These are phyloP conservation scores for Coelastrella sp. DNA, from an alignment of 139 green algal species.

Conservation along the genomic window DNA sequence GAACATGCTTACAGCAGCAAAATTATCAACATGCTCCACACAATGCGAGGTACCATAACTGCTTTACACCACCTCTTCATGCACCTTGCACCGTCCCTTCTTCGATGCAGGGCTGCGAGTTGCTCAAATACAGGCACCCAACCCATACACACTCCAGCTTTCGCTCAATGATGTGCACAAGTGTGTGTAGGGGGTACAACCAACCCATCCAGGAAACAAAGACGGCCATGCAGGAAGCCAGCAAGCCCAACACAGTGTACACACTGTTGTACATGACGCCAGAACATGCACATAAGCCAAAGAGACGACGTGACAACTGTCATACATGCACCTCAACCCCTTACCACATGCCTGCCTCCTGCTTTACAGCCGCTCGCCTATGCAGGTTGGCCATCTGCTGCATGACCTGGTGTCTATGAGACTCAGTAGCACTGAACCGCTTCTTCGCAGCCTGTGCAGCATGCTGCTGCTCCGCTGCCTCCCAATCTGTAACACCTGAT, in stretches of 20 bases:
- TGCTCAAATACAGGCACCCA: no score
- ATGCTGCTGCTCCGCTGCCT: background rate
- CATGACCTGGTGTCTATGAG: conserved; percentile 38
- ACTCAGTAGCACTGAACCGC: conserved; percentile 36
- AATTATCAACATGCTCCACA: no score
- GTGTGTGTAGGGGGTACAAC: no score
- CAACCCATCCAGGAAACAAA: no score
- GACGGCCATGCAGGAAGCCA: no score
- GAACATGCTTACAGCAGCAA: no score
- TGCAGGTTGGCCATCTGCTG: conserved; percentile 36
- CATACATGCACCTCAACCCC: no score
- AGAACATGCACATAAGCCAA: background rate
- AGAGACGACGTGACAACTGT: background rate
- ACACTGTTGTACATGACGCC: background rate
- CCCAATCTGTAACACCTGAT: conserved; percentile 14
- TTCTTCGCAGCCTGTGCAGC: conserved; percentile 8
- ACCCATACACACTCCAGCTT: no score
- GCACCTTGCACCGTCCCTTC: background rate
- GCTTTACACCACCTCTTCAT: background rate
- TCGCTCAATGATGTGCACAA: no score
- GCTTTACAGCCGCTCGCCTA: background rate
- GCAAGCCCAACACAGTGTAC: no score
- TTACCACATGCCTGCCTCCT: conserved; percentile 19
- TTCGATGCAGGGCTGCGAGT: no score
- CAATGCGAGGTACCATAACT: background rate